Evolutionary conservation across 306 rosid species (phyloP), one percentile per base, ranked within the genome.

Genomic region (Vicia villosa): DNA sequence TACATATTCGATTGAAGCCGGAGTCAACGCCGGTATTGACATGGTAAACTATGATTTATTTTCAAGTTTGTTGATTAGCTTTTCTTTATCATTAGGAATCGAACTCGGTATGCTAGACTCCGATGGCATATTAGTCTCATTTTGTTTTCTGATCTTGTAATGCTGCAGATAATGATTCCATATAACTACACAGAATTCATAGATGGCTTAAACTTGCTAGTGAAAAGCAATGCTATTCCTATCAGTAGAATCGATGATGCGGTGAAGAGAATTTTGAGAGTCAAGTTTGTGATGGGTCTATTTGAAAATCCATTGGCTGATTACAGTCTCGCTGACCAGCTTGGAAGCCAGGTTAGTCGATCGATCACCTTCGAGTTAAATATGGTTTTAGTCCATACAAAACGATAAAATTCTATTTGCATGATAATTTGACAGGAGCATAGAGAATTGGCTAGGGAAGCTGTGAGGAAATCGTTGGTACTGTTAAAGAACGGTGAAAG

Each of bases 391-490:
- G 7, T 59, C 22, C 22, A n/a, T 34, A 32, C 7, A 15, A 9
- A 13, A 26, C 14, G 52, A 61, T 34, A 19, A 60, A 60, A 17
- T 19, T 19, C 10, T 21, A 14, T 56, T 56, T 57, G 22, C 21
- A 20, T 4, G 3, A 14, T 76, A n/a, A 52, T 8, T 40, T 51
- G 17, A 65, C 67, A 80, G 84, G 77, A 58, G 59, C 84, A 80
- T 58, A 75, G 84, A 75, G 73, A 80, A 40, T 49, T 80, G 50
- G 84, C 80, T 3, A 66, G 77, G 47, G 61, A 75, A 72, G 80
- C 84, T 57, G 84, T 75, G 63, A 69, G 80, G 21, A 80, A 24
- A 74, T 80, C 83, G 11, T 12, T 80, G 74, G 83, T 74, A 45
- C 52, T 80, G 15, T 20, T 80, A 42, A 80, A 74, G 72, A 80